Percentiles rank a stretch among this genome's conserved stretches.
phyloP scores from a whole-genome alignment of 306 rosid species.

The Quercus glauca region DNA sequence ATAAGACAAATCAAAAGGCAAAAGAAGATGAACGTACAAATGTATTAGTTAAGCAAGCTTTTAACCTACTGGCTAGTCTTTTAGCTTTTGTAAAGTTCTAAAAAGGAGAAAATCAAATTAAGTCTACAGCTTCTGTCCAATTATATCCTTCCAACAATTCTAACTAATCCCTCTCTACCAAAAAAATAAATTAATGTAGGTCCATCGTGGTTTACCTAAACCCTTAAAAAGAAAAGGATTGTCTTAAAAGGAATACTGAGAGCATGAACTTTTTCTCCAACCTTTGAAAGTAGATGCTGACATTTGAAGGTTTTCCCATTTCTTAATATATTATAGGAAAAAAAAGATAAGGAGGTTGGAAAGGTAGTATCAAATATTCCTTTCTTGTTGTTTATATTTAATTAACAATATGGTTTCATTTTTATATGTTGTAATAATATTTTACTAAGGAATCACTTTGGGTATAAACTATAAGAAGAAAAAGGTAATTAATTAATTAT shows the following conservation, averaged over 20 bases:
- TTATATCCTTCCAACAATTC: constrained; percentile 14
- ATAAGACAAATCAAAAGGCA: constrained; percentile 33
- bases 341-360: neutral
- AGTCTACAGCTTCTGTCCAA: constrained; percentile 29
- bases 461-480: constrained; percentile 15
- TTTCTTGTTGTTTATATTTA: constrained; percentile 14
- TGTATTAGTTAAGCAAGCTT: constrained; percentile 42
- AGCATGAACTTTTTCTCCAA: constrained; percentile 33
- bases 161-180: constrained; percentile 4
- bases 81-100: constrained; percentile 47
- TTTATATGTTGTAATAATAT: constrained; percentile 3
- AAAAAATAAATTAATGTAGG: constrained; percentile 7
- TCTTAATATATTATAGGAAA: constrained; percentile 23
- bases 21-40: neutral
- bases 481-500: neutral
- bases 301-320: constrained; percentile 38
- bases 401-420: constrained; percentile 14
- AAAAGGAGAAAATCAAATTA: constrained; percentile 26
- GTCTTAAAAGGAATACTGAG: constrained; percentile 55
- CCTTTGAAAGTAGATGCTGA: constrained; percentile 64
- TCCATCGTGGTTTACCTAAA: constrained; percentile 46
- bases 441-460: constrained; percentile 19
- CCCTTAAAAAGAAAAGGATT: constrained; percentile 46
- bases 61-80: constrained; percentile 45
- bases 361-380: constrained; percentile 36